phyloP scores from a whole-genome alignment of 2,329 filamentous ascomycete genomes.

The Xylariaceae sp. region DNA sequence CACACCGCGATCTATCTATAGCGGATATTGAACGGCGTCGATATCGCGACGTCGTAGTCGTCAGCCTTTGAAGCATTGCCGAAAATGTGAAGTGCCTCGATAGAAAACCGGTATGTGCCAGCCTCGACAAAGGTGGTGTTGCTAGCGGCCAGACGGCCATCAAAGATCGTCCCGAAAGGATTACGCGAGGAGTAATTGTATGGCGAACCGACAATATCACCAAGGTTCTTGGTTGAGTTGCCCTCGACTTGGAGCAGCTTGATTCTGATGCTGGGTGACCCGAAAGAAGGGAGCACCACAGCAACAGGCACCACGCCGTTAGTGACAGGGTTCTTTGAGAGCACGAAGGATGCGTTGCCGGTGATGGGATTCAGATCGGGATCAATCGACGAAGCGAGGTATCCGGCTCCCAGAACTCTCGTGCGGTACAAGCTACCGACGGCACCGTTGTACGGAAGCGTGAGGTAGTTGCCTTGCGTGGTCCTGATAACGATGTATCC shows the following conservation, averaged over 20 bases:
- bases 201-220: conserved; percentile 41
- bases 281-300: conserved; percentile 40
- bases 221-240: conserved; percentile 33
- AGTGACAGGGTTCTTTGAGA: conserved; percentile 23
- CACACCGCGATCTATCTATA: conserved; percentile 31
- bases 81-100: conserved; percentile 47
- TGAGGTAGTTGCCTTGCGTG: conserved; percentile 36
- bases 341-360: conserved; percentile 26
- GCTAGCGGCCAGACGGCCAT: conserved; percentile 42
- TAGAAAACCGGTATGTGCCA: conserved; percentile 46
- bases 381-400: conserved; percentile 36
- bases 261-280: conserved; percentile 40
- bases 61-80: conserved; percentile 40
- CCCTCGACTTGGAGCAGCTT: conserved; percentile 40
- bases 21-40: conserved; percentile 40
- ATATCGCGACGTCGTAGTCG: conserved; percentile 45
- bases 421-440: conserved; percentile 36
- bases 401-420: conserved; percentile 34
- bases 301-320: conserved; percentile 36
- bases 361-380: conserved; percentile 23
- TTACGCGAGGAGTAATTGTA: conserved; percentile 33
- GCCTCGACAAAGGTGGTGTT: conserved; percentile 41
- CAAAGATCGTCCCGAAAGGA: conserved; percentile 35
- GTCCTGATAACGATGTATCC: conserved; percentile 44
- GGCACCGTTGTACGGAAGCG: conserved; percentile 33